Percentiles rank a stretch among this genome's conserved stretches.
phyloP scores from a whole-genome alignment of 495 filamentous ascomycete species.

The Saxispiralis lemnorum region DNA sequence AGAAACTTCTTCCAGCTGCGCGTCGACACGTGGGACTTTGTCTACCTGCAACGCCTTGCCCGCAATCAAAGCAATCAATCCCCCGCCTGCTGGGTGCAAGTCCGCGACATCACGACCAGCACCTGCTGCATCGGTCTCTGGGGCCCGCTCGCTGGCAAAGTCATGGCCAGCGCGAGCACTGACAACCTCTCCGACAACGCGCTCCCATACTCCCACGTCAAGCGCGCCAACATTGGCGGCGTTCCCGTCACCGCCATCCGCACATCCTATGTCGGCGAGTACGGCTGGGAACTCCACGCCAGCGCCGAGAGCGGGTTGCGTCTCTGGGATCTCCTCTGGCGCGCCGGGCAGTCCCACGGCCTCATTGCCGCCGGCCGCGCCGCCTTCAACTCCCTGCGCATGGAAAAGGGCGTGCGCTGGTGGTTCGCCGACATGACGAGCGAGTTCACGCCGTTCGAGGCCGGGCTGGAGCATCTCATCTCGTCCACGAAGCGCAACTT shows the following conservation, averaged over 20 bases:
- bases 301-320: constrained; percentile 30
- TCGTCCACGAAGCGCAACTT: constrained; percentile 23
- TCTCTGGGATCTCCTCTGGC: constrained; percentile 30
- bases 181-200: constrained; percentile 28
- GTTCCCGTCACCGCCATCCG: constrained; percentile 29
- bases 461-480: constrained; percentile 26
- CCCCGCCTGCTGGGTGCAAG: constrained; percentile 23
- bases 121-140: constrained; percentile 36
- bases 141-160: constrained; percentile 30
- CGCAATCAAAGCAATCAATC: constrained; percentile 19
- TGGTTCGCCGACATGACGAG: constrained; percentile 32
- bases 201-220: constrained; percentile 27
- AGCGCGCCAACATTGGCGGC: constrained; percentile 22
- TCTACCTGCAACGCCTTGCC: constrained; percentile 28
- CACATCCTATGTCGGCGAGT: constrained; percentile 33
- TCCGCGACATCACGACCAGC: constrained; percentile 32
- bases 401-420: constrained; percentile 32
- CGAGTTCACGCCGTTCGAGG: constrained; percentile 34
- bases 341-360: constrained; percentile 30
- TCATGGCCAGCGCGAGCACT: constrained; percentile 20
- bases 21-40: constrained; percentile 30
- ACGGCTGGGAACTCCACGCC: constrained; percentile 35
- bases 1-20: constrained; percentile 30
- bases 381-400: constrained; percentile 31
- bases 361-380: constrained; percentile 31